Base-by-base conservation (phyloP, 2,329 filamentous ascomycete species). In the Alternaria brassicae region DNA sequence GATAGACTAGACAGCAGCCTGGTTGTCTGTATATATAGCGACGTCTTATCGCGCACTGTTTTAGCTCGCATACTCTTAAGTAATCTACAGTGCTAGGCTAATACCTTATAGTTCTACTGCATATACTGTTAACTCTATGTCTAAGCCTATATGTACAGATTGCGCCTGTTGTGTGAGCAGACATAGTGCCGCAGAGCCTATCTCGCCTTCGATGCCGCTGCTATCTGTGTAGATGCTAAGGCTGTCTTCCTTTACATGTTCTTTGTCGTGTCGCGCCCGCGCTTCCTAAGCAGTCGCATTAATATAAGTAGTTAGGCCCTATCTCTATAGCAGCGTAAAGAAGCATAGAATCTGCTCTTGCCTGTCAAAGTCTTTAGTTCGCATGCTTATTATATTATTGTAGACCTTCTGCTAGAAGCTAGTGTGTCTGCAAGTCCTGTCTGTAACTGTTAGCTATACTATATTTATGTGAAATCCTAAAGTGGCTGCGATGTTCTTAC, bases 141-240 rank as follows among this genome's bases (percentile, higher is more conserved):
- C 39, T 55, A 28, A 40, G 3, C 61, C 61, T 23, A 69, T 56
- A 27, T 69, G 56, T 47, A 55, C 53, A n/a, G 53, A 56, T 34
- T 41, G 48, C 34, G 49, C 55, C 51, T 66, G n/a, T 45, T 69
- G 34, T 27, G 32, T 64, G 15, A 62, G 52, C 36, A 53, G 67
- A 36, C 58, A 69, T 10, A 66, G 53, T 47, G 58, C 65, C 30
- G 62, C 61, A n/a, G n/a, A 45, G 13, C 64, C 56, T 28, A 56
- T 67, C 42, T 62, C 48, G 32, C 58, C 53, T n/a, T 68, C 44
- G 40, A 66, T 69, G 13, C 67, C 51, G 48, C 67, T 70, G 6
- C 67, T 48, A 44, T 70, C 62, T 45, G 57, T 70, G 53, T 65
- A 68, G 51, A 70, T 70, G 47, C 61, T 65, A n/a, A 70, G 60